A percentile compares a stretch with the other conserved stretches of the same genome.
Evolutionary conservation across 345 rosid genomes (phyloP).

Genomic region (Raphanus sativus): DNA sequence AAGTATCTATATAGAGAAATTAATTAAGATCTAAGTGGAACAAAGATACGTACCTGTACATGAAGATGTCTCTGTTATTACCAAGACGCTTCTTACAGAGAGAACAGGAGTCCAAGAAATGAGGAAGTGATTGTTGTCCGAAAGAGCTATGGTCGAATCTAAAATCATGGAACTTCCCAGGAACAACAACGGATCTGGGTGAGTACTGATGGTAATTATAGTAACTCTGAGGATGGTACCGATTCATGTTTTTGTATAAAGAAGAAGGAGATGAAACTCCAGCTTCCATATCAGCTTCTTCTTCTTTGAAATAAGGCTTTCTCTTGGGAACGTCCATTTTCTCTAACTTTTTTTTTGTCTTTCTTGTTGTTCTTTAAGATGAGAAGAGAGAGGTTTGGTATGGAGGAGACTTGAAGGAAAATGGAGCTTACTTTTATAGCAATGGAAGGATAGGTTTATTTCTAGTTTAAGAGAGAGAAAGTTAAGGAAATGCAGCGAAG

Average conservation of each 20-base stretch:
- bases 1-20: not conserved
- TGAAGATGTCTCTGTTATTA: conserved; percentile 70
- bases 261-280: conserved; percentile 41
- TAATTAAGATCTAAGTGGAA: not conserved
- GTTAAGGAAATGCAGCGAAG: conserved; percentile 23
- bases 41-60: conserved; percentile 59
- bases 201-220: conserved; percentile 35
- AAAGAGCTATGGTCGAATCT: conserved; percentile 44
- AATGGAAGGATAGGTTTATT: conserved; percentile 24
- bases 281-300: conserved; percentile 36
- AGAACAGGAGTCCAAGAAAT: conserved; percentile 70
- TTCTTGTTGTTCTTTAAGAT: not conserved
- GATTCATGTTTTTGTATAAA: conserved; percentile 24
- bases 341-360: not conserved
- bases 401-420: conserved; percentile 22
- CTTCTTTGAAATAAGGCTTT: conserved; percentile 34
- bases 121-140: conserved; percentile 41
- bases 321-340: conserved; percentile 28
- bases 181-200: conserved; percentile 41
- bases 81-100: conserved; percentile 70
- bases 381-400: conserved; percentile 16
- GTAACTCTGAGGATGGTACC: conserved; percentile 17
- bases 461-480: conserved; percentile 25
- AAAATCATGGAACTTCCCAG: conserved; percentile 49
- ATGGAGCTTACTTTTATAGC: conserved; percentile 31